A percentile compares a stretch with the other conserved stretches of the same genome.
These are phyloP conservation scores for Pseudopyricularia javanii DNA, from an alignment of 2,329 filamentous ascomycete genomes.

Conservation along the genomic window DNA sequence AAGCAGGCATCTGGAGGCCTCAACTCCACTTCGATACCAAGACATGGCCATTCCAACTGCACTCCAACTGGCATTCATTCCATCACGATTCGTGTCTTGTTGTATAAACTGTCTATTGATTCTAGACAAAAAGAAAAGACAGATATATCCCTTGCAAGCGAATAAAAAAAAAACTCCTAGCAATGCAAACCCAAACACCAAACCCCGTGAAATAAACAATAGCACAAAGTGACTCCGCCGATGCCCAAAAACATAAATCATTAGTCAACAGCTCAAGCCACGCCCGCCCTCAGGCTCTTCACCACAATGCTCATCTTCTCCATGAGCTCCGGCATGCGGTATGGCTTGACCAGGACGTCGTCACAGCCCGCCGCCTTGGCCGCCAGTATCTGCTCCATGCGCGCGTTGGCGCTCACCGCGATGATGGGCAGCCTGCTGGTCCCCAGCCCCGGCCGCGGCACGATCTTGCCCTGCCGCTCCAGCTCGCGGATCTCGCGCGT, in stretches of 20 bases:
- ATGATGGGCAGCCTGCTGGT: conserved; percentile 46
- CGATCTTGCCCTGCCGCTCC: conserved; percentile 38
- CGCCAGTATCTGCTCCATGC: conserved; percentile 45
- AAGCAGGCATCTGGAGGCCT: no score
- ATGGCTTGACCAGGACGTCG: conserved; percentile 62
- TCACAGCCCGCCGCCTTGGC: conserved; percentile 42
- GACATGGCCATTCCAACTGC: no score
- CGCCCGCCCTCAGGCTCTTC: conserved; percentile 6
- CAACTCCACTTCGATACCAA: no score
- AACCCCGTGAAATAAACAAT: not conserved
- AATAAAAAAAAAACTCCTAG: not conserved
- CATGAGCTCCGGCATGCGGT: conserved; percentile 48
- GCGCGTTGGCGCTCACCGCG: conserved; percentile 55
- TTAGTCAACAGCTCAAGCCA: not conserved
- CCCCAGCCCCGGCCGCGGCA: conserved; percentile 12
- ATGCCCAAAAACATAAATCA: not conserved
- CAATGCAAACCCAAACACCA: not conserved
- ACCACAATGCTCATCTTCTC: conserved; percentile 45
- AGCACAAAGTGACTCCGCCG: no score
- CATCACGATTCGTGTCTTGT: no score
- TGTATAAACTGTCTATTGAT: no score
- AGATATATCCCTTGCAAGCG: no score
- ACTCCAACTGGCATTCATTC: no score
- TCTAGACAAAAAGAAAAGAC: no score
- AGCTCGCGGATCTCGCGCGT: conserved; percentile 51